These are phyloP conservation scores for Marasmius sp. DNA, from an alignment of 1,284 basidiomycete genomes.

Conservation along the genomic window DNA sequence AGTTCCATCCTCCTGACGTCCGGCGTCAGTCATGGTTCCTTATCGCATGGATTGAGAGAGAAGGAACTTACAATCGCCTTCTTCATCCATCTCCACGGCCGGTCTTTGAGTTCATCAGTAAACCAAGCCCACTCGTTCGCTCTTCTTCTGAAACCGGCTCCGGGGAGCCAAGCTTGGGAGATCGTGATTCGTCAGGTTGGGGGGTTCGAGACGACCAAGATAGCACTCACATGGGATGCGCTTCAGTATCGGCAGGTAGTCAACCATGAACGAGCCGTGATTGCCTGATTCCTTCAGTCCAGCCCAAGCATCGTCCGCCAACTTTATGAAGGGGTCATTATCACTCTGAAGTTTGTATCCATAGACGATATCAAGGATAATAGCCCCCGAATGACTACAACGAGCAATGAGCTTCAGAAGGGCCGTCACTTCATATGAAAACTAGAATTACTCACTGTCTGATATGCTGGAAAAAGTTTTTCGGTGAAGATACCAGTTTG, in stretches of 20 bases:
- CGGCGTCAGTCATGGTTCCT: too few relatives aligned
- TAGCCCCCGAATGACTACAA: slow-evolving; percentile 21
- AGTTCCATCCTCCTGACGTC: not conserved
- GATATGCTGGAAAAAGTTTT: slow-evolving; percentile 24
- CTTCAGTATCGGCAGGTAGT: slow-evolving; percentile 25
- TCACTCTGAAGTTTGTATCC: slow-evolving; percentile 27
- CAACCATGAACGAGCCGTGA: slow-evolving; percentile 28
- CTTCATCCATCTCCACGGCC: not conserved
- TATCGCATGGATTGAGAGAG: not conserved
- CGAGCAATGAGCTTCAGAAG: not conserved
- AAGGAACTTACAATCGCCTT: not conserved
- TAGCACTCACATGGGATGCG: slow-evolving; percentile 17
- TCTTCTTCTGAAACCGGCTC: slow-evolving; percentile 1
- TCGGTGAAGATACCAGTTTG: slow-evolving; percentile 20
- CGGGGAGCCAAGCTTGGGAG: slow-evolving; percentile 10
- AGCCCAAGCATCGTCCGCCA: slow-evolving; percentile 18
- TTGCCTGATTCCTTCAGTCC: slow-evolving; percentile 6
- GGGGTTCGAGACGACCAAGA: not conserved
- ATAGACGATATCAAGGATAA: slow-evolving; percentile 28
- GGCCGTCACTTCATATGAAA: not conserved
- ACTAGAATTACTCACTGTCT: slow-evolving; percentile 21
- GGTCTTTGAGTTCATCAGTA: not conserved
- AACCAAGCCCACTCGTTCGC: not conserved
- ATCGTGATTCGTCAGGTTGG: slow-evolving; percentile 13
- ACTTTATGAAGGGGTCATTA: slow-evolving; percentile 26